Percentiles rank a stretch among this genome's conserved stretches.
Evolutionary conservation across 1,284 basidiomycete genomes (phyloP).

Genomic region (Naganishia albida): DNA sequence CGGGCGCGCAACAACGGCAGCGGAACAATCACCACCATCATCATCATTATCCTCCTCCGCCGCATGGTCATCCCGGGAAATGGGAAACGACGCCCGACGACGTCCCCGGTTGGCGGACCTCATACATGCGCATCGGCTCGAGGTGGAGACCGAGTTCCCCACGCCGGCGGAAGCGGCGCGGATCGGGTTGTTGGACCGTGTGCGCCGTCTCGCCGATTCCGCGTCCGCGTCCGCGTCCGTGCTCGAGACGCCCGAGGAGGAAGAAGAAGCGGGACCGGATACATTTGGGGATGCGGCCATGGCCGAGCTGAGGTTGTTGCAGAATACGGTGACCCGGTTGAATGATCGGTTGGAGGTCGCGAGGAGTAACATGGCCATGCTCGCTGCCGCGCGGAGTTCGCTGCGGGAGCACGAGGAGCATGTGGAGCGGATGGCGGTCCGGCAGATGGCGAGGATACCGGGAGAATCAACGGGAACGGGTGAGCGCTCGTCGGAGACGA

Average conservation of each 20-base stretch:
- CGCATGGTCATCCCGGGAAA: no score
- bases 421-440: constrained; percentile 4
- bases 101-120: background rate
- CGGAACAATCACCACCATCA: no score
- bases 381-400: constrained; percentile 16
- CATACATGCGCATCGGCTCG: background rate
- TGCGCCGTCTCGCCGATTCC: background rate
- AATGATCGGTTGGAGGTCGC: constrained; percentile 25
- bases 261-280: background rate
- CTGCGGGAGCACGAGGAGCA: constrained; percentile 6
- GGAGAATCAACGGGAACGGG: background rate
- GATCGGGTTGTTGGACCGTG: background rate
- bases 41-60: no score
- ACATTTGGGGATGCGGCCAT: background rate
- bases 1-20: no score
- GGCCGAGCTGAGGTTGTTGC: constrained; percentile 10
- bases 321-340: constrained; percentile 22
- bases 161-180: constrained; percentile 7
- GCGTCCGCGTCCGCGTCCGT: background rate
- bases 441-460: background rate
- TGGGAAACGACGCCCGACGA: background rate
- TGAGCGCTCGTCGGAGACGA: background rate
- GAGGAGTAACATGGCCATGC: constrained; percentile 20
- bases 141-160: constrained; percentile 2
- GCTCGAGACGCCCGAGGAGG: background rate